A percentile compares a stretch with the other conserved stretches of the same genome.
These are phyloP conservation scores for Leishmania turanica DNA, from an alignment of 208 protist species.

Conservation along the genomic window DNA sequence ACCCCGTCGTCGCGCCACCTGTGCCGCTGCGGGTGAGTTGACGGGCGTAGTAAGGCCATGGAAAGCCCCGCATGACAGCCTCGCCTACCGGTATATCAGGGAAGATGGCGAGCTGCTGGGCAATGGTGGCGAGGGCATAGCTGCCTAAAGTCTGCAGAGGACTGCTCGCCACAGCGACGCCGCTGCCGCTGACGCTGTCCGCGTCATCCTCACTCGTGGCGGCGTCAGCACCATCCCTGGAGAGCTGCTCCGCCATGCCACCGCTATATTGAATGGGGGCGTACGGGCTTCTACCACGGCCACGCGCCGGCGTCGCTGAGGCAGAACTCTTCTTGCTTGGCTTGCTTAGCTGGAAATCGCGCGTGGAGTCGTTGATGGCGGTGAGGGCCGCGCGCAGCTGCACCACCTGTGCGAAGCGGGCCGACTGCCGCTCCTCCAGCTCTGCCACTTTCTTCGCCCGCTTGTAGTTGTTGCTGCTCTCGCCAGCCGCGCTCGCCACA, in stretches of 20 bases:
- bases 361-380: conserved; percentile 60
- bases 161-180: conserved; percentile 4
- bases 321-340: conserved; percentile 17
- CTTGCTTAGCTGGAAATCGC: conserved; percentile 49
- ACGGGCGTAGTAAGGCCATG: conserved; percentile 62
- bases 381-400: conserved; percentile 58
- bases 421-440: conserved; percentile 29
- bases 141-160: conserved; percentile 55
- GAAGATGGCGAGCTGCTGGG: conserved; percentile 48
- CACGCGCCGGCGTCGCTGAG: background rate
- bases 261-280: conserved; percentile 16
- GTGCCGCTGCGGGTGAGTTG: conserved; percentile 40
- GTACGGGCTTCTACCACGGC: background rate
- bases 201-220: background rate
- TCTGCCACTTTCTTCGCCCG: conserved; percentile 15
- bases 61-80: conserved; percentile 53
- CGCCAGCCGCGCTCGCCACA: background rate
- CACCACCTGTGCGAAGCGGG: conserved; percentile 40
- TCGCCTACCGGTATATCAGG: conserved; percentile 64
- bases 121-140: conserved; percentile 56
- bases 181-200: background rate
- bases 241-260: conserved; percentile 19
- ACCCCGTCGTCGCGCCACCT: conserved; percentile 37
- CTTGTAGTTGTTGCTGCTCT: conserved; percentile 8
- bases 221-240: conserved; percentile 2